These are phyloP conservation scores for Anisogramma anomala DNA, from an alignment of 2,329 filamentous ascomycete species.

Conservation along the genomic window DNA sequence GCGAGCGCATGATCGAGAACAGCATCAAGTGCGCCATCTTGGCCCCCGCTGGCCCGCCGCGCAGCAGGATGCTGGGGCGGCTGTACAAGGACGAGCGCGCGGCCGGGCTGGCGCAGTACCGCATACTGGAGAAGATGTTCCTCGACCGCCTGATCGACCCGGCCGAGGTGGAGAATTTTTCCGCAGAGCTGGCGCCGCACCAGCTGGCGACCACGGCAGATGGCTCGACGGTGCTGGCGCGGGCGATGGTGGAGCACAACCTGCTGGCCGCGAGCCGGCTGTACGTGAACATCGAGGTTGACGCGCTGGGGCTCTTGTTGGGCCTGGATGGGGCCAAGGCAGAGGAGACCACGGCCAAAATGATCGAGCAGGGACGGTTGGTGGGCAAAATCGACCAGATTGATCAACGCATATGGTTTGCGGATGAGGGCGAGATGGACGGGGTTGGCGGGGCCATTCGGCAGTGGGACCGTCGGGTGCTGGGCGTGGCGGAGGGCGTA, in stretches of 20 bases:
- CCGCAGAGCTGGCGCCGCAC: slow-evolving; percentile 67
- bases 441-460: slow-evolving; percentile 58
- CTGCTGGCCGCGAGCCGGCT: slow-evolving; percentile 72
- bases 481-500: slow-evolving; percentile 76
- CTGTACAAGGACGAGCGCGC: slow-evolving; percentile 91
- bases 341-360: slow-evolving; percentile 81
- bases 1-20: slow-evolving; percentile 70
- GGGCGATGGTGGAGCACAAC: slow-evolving; percentile 93
- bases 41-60: slow-evolving; percentile 76
- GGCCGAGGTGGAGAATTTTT: slow-evolving; percentile 78
- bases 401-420: slow-evolving; percentile 77
- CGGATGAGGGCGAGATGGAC: slow-evolving; percentile 52
- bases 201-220: slow-evolving; percentile 85
- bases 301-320: slow-evolving; percentile 63
- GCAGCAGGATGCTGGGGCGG: slow-evolving; percentile 67
- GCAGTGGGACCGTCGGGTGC: slow-evolving; percentile 82
- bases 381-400: slow-evolving; percentile 91
- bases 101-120: slow-evolving; percentile 62
- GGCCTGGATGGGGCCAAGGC: slow-evolving; percentile 70
- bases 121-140: slow-evolving; percentile 96
- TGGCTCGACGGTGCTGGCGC: slow-evolving; percentile 83
- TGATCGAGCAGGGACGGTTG: slow-evolving; percentile 90
- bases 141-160: slow-evolving; percentile 72
- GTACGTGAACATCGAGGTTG: slow-evolving; percentile 66
- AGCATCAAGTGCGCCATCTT: slow-evolving; percentile 88